Evolutionary conservation across 1,139 yeast genomes (phyloP).

Genomic region (Candida freyschussii): DNA sequence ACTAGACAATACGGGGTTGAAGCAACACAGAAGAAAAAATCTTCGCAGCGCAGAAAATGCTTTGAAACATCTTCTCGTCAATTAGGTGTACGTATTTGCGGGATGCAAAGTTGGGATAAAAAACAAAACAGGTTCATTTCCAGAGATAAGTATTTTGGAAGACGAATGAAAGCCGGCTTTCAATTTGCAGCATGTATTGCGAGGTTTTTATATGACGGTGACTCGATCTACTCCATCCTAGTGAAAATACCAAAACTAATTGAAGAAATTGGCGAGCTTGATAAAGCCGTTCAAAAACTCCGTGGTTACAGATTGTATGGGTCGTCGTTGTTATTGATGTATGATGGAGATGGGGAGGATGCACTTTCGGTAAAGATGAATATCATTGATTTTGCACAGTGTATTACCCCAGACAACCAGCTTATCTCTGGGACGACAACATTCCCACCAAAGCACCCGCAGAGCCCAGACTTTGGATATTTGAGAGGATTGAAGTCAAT

Average conservation of each 20-base stretch:
- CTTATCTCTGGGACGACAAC: constrained; percentile 23
- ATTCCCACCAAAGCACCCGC: constrained; percentile 67
- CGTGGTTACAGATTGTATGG: constrained; percentile 91
- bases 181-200: constrained; percentile 72
- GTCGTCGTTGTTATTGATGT: constrained; percentile 80
- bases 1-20: constrained; percentile 98
- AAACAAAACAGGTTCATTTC: constrained; percentile 46
- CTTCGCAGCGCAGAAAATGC: constrained; percentile 81
- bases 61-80: constrained; percentile 70
- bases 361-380: constrained; percentile 46
- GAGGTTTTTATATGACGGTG: constrained; percentile 78
- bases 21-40: constrained; percentile 66
- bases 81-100: constrained; percentile 92
- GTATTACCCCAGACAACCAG: constrained; percentile 65
- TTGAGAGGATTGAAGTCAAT: constrained; percentile 73
- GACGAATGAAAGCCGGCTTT: constrained; percentile 66
- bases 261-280: constrained; percentile 53
- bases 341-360: constrained; percentile 54
- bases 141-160: constrained; percentile 89
- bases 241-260: constrained; percentile 66
- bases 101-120: constrained; percentile 81
- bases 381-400: constrained; percentile 93
- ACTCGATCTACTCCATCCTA: constrained; percentile 50
- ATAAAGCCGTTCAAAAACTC: constrained; percentile 48
- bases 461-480: constrained; percentile 74